Evolutionary conservation across 768 basidiomycete species (phyloP).

Genomic region (Xerocomellus amylosporus): DNA sequence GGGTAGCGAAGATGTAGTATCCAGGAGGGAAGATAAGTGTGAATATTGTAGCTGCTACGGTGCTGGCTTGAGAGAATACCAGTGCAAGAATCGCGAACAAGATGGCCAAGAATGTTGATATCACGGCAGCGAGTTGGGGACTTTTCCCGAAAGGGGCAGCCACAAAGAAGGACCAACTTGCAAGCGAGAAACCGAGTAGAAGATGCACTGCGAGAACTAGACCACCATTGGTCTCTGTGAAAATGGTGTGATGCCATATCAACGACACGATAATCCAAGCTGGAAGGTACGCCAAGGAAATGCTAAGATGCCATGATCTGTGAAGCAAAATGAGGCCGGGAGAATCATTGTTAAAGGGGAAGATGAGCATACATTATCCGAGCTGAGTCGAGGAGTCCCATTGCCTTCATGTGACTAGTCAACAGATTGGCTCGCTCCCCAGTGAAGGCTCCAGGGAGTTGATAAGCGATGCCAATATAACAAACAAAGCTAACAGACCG

Average conservation of each 20-base stretch:
- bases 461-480: slow-evolving; percentile 74
- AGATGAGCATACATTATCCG: slow-evolving; percentile 48
- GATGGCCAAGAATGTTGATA: slow-evolving; percentile 62
- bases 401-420: slow-evolving; percentile 73
- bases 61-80: slow-evolving; percentile 43
- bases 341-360: background rate
- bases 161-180: slow-evolving; percentile 71
- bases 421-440: slow-evolving; percentile 62
- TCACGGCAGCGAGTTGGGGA: slow-evolving; percentile 67
- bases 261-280: slow-evolving; percentile 70
- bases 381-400: slow-evolving; percentile 74
- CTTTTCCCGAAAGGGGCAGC: slow-evolving; percentile 70
- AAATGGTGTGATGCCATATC: slow-evolving; percentile 67
- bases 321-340: background rate
- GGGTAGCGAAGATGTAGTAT: slow-evolving; percentile 70
- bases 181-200: slow-evolving; percentile 62
- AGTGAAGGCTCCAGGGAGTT: slow-evolving; percentile 68
- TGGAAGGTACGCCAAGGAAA: slow-evolving; percentile 67
- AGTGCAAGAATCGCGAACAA: slow-evolving; percentile 66
- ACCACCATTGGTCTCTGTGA: slow-evolving; percentile 54
- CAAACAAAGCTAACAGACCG: slow-evolving; percentile 52
- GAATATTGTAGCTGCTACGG: slow-evolving; percentile 55
- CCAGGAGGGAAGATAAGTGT: slow-evolving; percentile 72
- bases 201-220: slow-evolving; percentile 64
- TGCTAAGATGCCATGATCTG: slow-evolving; percentile 63